Percentiles rank a stretch among this genome's conserved stretches.
Conservation (phyloP, 805 yeast species). For the Kregervanrija fluxuum region DNA sequence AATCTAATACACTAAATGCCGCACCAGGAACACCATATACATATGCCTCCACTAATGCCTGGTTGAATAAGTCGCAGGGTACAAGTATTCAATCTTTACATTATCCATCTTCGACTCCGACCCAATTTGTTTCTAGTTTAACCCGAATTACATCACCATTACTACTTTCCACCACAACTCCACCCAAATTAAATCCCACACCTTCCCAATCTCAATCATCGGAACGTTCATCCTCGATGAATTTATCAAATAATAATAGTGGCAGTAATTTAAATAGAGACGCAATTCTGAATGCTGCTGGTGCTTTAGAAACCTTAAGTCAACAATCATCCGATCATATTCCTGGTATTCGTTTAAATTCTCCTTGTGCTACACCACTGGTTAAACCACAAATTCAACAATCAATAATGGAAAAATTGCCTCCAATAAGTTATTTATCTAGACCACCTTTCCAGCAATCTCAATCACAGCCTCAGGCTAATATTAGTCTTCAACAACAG, state of each 20-base stretch:
- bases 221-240: slow-evolving; percentile 25
- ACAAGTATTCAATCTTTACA: slow-evolving; percentile 45
- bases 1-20: slow-evolving; percentile 10
- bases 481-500: not conserved
- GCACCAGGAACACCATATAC: slow-evolving; percentile 24
- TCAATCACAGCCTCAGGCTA: too few species aligned
- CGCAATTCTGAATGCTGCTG: slow-evolving; percentile 32
- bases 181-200: slow-evolving; percentile 29
- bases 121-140: slow-evolving; percentile 61
- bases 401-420: slow-evolving; percentile 14
- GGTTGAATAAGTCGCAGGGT: slow-evolving; percentile 23
- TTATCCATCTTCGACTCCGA: slow-evolving; percentile 63
- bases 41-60: slow-evolving; percentile 21
- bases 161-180: slow-evolving; percentile 41
- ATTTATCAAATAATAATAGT: slow-evolving; percentile 3
- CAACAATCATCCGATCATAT: slow-evolving; percentile 25
- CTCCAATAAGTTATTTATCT: slow-evolving; percentile 20
- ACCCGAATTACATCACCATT: slow-evolving; percentile 60
- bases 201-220: slow-evolving; percentile 27
- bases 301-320: slow-evolving; percentile 34
- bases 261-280: slow-evolving; percentile 21
- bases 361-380: slow-evolving; percentile 16
- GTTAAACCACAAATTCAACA: not conserved
- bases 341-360: slow-evolving; percentile 27
- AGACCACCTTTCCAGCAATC: slow-evolving; percentile 6